Conservation (phyloP, 2,329 filamentous ascomycete genomes). For the Penicillium digitatum region DNA sequence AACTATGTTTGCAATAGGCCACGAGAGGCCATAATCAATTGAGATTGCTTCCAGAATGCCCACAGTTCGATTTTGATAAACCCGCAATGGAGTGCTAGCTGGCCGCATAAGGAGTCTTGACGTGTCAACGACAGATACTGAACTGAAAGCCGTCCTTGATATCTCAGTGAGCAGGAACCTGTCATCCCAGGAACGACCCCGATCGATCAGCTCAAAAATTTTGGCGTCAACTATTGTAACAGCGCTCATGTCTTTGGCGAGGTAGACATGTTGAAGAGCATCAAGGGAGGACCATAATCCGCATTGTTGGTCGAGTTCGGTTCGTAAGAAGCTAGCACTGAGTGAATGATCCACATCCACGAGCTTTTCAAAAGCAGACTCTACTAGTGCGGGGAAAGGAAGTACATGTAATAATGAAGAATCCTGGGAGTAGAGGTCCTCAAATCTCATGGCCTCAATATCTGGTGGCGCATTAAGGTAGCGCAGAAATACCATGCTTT, state of each 20-base stretch:
- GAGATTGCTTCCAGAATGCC: slow-evolving; percentile 60
- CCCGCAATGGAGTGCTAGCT: slow-evolving; percentile 38
- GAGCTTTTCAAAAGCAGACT: slow-evolving; percentile 67
- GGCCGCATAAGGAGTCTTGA: slow-evolving; percentile 61
- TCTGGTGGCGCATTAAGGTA: slow-evolving; percentile 54
- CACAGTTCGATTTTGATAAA: slow-evolving; percentile 55
- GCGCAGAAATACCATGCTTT: slow-evolving; percentile 80
- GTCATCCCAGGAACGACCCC: slow-evolving; percentile 65
- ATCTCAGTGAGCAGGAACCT: slow-evolving; percentile 75
- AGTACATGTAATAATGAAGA: slow-evolving; percentile 22
- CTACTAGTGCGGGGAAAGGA: slow-evolving; percentile 64
- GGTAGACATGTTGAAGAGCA: slow-evolving; percentile 67
- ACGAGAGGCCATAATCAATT: slow-evolving; percentile 64
- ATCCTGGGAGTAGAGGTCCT: slow-evolving; percentile 41
- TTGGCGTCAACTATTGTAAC: slow-evolving; percentile 62
- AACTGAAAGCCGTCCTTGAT: slow-evolving; percentile 66
- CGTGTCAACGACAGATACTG: slow-evolving; percentile 51
- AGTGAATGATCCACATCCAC: slow-evolving; percentile 69
- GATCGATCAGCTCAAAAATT: slow-evolving; percentile 73
- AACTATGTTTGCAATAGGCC: slow-evolving; percentile 68
- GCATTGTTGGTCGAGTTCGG: slow-evolving; percentile 64
- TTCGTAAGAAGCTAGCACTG: slow-evolving; percentile 63
- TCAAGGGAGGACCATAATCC: slow-evolving; percentile 63
- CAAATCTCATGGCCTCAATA: slow-evolving; percentile 30
- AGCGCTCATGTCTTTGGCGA: slow-evolving; percentile 69